Evolutionary conservation across 2,329 filamentous ascomycete species (phyloP).

Genomic region (Incumbomyces delicatus): DNA sequence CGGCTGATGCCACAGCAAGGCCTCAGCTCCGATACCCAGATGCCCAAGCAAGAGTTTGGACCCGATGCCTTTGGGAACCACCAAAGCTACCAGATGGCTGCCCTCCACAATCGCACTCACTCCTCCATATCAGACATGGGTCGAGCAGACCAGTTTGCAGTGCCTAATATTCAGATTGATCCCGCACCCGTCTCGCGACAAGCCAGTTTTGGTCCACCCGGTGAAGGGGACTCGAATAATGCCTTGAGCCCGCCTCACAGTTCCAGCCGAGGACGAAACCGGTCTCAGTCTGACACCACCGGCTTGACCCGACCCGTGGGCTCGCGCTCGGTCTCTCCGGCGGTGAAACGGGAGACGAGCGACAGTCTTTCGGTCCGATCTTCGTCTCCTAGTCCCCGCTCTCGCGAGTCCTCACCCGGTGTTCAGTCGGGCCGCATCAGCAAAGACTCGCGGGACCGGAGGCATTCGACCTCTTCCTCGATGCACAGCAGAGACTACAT

Average conservation of each 20-base stretch:
- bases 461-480: slow-evolving; percentile 34
- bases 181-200: slow-evolving; percentile 60
- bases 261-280: slow-evolving; percentile 38
- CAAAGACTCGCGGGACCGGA: slow-evolving; percentile 25
- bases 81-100: slow-evolving; percentile 49
- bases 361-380: slow-evolving; percentile 29
- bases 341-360: slow-evolving; percentile 15
- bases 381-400: slow-evolving; percentile 34
- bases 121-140: slow-evolving; percentile 50
- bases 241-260: slow-evolving; percentile 70
- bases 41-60: not conserved
- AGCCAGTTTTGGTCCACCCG: slow-evolving; percentile 56
- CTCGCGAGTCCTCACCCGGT: slow-evolving; percentile 32
- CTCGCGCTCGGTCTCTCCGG: slow-evolving; percentile 17
- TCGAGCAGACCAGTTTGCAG: slow-evolving; percentile 65
- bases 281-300: slow-evolving; percentile 49
- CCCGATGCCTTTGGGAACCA: slow-evolving; percentile 53
- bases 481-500: slow-evolving; percentile 58
- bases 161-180: slow-evolving; percentile 92
- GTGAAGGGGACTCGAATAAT: slow-evolving; percentile 54
- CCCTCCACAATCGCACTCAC: slow-evolving; percentile 41
- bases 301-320: slow-evolving; percentile 24
- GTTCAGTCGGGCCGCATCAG: slow-evolving; percentile 22
- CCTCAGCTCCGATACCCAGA: not conserved
- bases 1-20: slow-evolving; percentile 51